phyloP scores from a whole-genome alignment of 176 grass and related monocot species.

The Oryza longistaminata region DNA sequence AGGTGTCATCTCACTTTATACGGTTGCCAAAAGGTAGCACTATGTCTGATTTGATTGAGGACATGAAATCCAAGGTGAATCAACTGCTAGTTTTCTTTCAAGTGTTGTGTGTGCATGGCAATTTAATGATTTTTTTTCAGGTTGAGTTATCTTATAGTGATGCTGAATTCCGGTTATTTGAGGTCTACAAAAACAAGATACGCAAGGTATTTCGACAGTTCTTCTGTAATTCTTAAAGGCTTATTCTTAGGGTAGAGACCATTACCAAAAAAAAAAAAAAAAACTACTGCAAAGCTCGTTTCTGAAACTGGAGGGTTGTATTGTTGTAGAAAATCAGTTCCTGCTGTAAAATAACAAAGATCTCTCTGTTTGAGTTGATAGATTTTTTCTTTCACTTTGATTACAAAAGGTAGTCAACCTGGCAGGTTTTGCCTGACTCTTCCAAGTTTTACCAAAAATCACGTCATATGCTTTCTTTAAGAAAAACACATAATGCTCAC shows the following conservation, averaged over 20 bases:
- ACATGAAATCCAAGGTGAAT: conserved; percentile 71
- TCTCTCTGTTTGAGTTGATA: not conserved
- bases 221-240: not conserved
- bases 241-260: not conserved
- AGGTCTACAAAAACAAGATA: conserved; percentile 63
- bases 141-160: conserved; percentile 55
- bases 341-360: not conserved
- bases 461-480: not conserved
- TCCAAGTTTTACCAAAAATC: not conserved
- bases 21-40: conserved; percentile 61
- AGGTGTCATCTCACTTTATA: conserved; percentile 56
- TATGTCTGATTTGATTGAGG: conserved; percentile 53
- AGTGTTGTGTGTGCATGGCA: not conserved
- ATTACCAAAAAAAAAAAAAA: not conserved
- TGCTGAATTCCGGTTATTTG: conserved; percentile 61
- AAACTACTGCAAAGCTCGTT: not conserved
- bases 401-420: not conserved
- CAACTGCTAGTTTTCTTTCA: not conserved
- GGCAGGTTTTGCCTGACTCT: not conserved
- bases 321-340: not conserved
- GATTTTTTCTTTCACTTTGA: not conserved
- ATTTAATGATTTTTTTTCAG: conserved; percentile 38
- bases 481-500: conserved; percentile 1
- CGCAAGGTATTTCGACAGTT: conserved; percentile 51
- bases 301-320: conserved; percentile 1